Percentiles rank a stretch among this genome's conserved stretches.
Evolutionary conservation across 225 moss, liverwort and hornwort species (phyloP).

Genomic region (Pseudisothecium myosuroides): DNA sequence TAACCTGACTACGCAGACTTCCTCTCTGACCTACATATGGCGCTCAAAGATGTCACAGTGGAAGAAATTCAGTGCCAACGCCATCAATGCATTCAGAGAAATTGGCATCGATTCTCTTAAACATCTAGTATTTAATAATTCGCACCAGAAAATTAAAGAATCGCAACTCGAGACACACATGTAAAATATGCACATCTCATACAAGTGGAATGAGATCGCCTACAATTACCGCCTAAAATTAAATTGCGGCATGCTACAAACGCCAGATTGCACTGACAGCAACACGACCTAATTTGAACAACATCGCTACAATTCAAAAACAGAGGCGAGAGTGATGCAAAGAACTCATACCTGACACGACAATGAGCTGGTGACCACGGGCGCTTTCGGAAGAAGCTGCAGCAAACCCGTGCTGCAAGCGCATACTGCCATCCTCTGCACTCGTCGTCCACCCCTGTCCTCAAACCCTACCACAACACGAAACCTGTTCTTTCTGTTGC

Average conservation of each 20-base stretch:
- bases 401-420: constrained; percentile 48
- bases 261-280: background rate
- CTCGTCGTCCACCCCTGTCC: background rate
- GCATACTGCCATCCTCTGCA: constrained; percentile 51
- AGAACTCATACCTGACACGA: constrained; percentile 20
- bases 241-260: background rate
- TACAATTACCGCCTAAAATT: background rate
- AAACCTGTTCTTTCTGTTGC: background rate
- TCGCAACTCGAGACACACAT: background rate
- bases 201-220: background rate
- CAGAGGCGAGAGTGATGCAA: background rate
- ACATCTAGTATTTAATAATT: background rate
- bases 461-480: background rate
- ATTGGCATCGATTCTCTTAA: background rate
- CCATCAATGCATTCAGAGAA: background rate
- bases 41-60: background rate
- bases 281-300: background rate
- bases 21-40: background rate
- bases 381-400: constrained; percentile 38
- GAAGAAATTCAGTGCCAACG: background rate
- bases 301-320: background rate
- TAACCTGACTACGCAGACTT: background rate
- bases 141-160: background rate
- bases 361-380: constrained; percentile 15
- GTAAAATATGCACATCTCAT: background rate